Percentiles rank a stretch among this genome's conserved stretches.
These are phyloP conservation scores for Rhodotorula sp. DNA, from an alignment of 1,284 basidiomycete species.

Conservation along the genomic window DNA sequence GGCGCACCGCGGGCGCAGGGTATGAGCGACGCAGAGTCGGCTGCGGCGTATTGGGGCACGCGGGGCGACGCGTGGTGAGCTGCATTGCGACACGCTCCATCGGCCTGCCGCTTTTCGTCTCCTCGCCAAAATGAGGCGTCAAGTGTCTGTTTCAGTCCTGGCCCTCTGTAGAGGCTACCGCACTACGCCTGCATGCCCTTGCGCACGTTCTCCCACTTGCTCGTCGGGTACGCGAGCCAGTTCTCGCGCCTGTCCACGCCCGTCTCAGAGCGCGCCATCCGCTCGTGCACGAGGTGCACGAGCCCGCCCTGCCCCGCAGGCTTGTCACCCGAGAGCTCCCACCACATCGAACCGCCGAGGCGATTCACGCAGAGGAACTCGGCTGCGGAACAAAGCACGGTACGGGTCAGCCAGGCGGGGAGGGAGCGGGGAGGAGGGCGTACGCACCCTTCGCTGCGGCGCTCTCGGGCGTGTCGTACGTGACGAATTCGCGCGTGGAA, in stretches of 20 bases:
- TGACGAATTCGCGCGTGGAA: constrained; percentile 60
- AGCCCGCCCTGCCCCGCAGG: constrained; percentile 27
- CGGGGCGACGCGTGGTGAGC: background rate
- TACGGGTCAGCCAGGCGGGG: background rate
- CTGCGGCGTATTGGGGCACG: constrained; percentile 10
- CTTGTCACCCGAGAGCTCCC: constrained; percentile 52
- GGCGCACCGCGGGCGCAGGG: background rate
- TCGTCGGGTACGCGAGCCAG: constrained; percentile 62
- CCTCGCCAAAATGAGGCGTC: no score
- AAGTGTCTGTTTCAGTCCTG: background rate
- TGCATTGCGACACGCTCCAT: no score
- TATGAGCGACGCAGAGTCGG: constrained; percentile 7
- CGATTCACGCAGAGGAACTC: constrained; percentile 62
- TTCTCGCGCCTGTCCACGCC: constrained; percentile 60
- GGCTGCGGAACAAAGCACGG: constrained; percentile 49
- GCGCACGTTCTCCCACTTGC: constrained; percentile 53
- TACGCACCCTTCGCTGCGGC: constrained; percentile 60
- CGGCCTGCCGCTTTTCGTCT: no score
- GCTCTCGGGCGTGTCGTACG: constrained; percentile 78
- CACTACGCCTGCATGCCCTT: constrained; percentile 39
- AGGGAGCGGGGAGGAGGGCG: background rate
- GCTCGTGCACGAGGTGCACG: constrained; percentile 33
- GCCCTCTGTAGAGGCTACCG: background rate
- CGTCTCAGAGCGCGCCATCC: constrained; percentile 14
- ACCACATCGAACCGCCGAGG: constrained; percentile 46